Conservation (phyloP, 768 basidiomycete genomes). For the Sporobolomyces pararoseus region DNA sequence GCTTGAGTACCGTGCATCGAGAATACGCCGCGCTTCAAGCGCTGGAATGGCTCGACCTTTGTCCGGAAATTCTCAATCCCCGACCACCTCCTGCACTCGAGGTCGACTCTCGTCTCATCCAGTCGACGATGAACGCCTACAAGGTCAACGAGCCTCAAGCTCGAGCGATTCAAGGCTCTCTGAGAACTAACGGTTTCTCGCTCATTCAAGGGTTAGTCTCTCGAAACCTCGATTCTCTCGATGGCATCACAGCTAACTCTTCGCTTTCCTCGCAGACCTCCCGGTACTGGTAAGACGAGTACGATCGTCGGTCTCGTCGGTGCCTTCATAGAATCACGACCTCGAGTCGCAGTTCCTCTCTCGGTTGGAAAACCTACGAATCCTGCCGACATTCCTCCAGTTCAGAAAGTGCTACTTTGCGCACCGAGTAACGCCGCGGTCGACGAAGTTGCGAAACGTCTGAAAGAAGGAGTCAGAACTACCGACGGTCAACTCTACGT, state of each 20-base stretch:
- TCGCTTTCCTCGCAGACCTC: slow-evolving; percentile 61
- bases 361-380: slow-evolving; percentile 54
- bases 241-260: not conserved
- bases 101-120: slow-evolving; percentile 58
- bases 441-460: slow-evolving; percentile 84
- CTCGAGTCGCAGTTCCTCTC: slow-evolving; percentile 49
- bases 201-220: slow-evolving; percentile 83
- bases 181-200: slow-evolving; percentile 65
- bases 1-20: slow-evolving; percentile 82
- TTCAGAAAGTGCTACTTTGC: slow-evolving; percentile 79
- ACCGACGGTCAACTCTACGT: slow-evolving; percentile 57
- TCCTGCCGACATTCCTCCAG: slow-evolving; percentile 54
- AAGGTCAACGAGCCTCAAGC: slow-evolving; percentile 92
- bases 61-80: slow-evolving; percentile 66
- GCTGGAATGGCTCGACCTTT: slow-evolving; percentile 75
- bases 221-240: not conserved
- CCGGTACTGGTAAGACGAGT: slow-evolving; percentile 97
- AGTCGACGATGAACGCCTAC: slow-evolving; percentile 64
- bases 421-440: slow-evolving; percentile 98
- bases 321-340: slow-evolving; percentile 58
- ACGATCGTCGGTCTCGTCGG: slow-evolving; percentile 94
- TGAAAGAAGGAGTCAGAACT: slow-evolving; percentile 71
- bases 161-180: slow-evolving; percentile 71
- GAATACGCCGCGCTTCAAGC: slow-evolving; percentile 85
- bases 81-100: slow-evolving; percentile 54